phyloP scores from a whole-genome alignment of 768 basidiomycete genomes.

The Amanita muscaria region DNA sequence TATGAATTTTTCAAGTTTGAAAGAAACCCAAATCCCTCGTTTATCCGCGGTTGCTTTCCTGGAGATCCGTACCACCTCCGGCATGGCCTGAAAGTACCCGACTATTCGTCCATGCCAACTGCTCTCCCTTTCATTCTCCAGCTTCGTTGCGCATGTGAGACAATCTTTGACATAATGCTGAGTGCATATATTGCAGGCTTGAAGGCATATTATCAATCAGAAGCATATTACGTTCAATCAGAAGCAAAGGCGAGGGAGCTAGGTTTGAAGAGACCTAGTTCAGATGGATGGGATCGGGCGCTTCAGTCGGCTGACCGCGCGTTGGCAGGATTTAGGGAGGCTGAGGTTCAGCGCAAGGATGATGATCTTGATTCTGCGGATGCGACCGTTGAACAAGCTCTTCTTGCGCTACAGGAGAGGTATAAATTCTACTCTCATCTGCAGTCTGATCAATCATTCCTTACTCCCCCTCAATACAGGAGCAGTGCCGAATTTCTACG shows the following conservation, averaged over 20 bases:
- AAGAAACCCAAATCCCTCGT: conserved; percentile 10
- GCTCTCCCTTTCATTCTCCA: too few species aligned
- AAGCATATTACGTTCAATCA: conserved; percentile 11
- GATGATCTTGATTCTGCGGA: conserved; percentile 14
- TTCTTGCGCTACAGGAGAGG: too few species aligned
- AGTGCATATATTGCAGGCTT: too few species aligned
- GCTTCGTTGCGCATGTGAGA: too few species aligned
- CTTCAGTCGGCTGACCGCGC: too few species aligned
- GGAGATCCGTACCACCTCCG: conserved; percentile 16
- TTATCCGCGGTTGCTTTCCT: too few species aligned
- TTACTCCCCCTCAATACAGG: conserved; percentile 13
- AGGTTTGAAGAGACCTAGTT: conserved; percentile 10
- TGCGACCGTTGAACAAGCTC: too few species aligned
- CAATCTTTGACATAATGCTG: too few species aligned
- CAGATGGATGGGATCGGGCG: too few species aligned
- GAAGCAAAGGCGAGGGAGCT: conserved; percentile 5
- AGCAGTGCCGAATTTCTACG: conserved; percentile 10
- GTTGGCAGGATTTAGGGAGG: conserved; percentile 14
- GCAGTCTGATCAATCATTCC: too few species aligned
- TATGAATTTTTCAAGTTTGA: conserved; percentile 14
- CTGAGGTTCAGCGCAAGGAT: conserved; percentile 13
- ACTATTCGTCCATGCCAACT: conserved; percentile 12
- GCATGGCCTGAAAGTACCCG: conserved; percentile 15
- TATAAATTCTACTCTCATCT: too few species aligned
- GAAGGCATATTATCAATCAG: too few species aligned